Base-by-base conservation (phyloP, 352 stramenopile species). In the Phytopythium cucurbitacearum region DNA sequence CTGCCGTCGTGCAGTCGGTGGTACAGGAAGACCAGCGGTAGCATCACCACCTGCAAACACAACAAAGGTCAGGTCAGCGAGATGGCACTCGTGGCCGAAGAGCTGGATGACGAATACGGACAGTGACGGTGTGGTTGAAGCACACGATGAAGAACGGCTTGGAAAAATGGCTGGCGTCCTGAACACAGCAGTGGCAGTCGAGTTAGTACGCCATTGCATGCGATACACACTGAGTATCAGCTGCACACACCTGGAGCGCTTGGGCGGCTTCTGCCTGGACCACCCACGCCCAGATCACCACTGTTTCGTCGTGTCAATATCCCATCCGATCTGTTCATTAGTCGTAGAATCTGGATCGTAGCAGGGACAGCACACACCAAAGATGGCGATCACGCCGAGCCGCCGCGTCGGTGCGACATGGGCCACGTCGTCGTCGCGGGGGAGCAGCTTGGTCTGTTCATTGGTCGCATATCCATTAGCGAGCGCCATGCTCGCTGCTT, bases 71-170 rank as follows among this genome's bases (percentile, higher is more conserved):
- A 7, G n/a, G 16, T 50, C 44, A 50, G 10, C 13, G 7, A 12
- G 10, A 5, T 40, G 28, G 12, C 7, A 12, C 43, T 50, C 16
- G 4, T 38, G 13, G 10, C 1, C 40, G 21, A 7, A 16, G 3
- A n/a, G 0, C 8, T 12, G 32, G 6, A 5, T 0, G 33, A 13
- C 5, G 28, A 33, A 40, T 36, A 16, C 53, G n/a, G 48, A 65
- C 64, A 15, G 69, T 77, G 16, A 59, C 59, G 1, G 65, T 73
- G 57, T 80, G 73, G 44, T 80, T 80, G 55, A 80, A 83, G 42
- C 73, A 79, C 16, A 83, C 69, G 40, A 83, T 73, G 67, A 83
- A 80, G 51, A 77, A 80, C 3, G 72, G 72, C 60, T 71, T 71
- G 48, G 57, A 62, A 40, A 71, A 71, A 46, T 50, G 61, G 40